Base-by-base conservation (phyloP, 202 grass and related monocot genomes). In the Schoenoplectus triqueter region DNA sequence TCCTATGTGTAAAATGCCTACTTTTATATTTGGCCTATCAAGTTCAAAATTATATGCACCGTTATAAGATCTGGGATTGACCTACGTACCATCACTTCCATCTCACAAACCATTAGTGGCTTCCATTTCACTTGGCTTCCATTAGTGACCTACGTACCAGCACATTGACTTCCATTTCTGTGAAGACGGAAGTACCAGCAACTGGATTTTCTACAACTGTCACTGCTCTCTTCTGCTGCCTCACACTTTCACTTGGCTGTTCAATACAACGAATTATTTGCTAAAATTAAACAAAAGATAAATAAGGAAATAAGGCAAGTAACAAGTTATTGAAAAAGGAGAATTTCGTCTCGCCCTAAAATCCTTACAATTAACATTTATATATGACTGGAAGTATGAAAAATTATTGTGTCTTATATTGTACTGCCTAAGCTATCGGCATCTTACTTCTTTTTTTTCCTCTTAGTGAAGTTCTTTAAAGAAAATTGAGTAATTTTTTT, bases 11-110 rank as follows among this genome's bases (percentile, higher is more conserved):
- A 69, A 70, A 70, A 56, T 2, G 22, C 20, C 47, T n/a, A 19
- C 15, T 68, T 42, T 68, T 69, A 55, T 59, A 69, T 83, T 69
- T 83, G 3, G 70, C 48, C 20, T 31, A 83, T 54, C 64, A 67
- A 50, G 46, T 69, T 68, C 51, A 69, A 69, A 81, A 55, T 56
- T 68, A 70, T 56, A 17, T 69, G 10, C 21, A 68, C 60, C 6
- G 40, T 46, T 21, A 75, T 79, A 48, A 48, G 44, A 79, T 67
- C 63, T 70, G 41, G 41, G 20, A 15, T 10, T 60, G 47, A 0
- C n/a, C 42, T 42, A 15, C 82, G 92, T 71, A 97, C 90, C 88
- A 84, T 66, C 74, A 86, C 82, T 41, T 97, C 88, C 73, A 88
- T 89, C 2, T 91, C 92, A 13, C 46, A 70, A 40, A 63, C 17